Base-by-base conservation (phyloP, 306 rosid species). In the Trichosanthes cucumerina region DNA sequence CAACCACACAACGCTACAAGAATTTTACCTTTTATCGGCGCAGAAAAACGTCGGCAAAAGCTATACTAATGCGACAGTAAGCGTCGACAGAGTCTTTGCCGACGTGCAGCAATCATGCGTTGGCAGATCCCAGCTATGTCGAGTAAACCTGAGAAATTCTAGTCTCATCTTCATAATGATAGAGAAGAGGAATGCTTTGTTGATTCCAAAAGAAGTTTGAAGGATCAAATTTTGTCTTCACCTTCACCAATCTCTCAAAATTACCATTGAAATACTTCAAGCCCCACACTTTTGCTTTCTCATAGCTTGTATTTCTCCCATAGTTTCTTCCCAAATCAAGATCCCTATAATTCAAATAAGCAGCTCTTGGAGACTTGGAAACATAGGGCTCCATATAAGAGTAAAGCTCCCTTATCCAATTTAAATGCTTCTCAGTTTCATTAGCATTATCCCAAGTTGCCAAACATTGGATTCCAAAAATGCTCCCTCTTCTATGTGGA, bases 341-440 rank as follows among this genome's bases (percentile, higher is more conserved):
- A 71, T 93, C 96, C 23, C 93, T 85, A 15, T 90, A 89, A 13
- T 91, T 93, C 83, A 93, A 85, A 50, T 88, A 93, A 13, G 95
- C 90, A 14, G 79, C 83, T 81, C 97, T 93, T 9, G 97, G 97
- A 59, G 76, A 80, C 72, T 79, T 85, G 0, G 96, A 87, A 1
- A 88, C 95, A 70, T 83, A 88, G 31, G 95, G 91, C 26, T 90
- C 64, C 98, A 91, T 89, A 76, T 83, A 88, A 31, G 79, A 76
- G 28, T 87, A 84, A 38, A 89, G 82, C 70, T 85, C 85, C 82
- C 96, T 83, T 4, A 87, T 89, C 97, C 92, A 86, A 0, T 78
- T 84, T 3, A 88, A 8, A 38, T 90, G 91, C 79, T 80, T 83
- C 49, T 83, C 5, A 1, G 54, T 82, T 57, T 77, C 83, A 75